Evolutionary conservation across 1,284 basidiomycete species (phyloP), one percentile per base, ranked within the genome.

Genomic region (Neotropicomus parvogracilis): DNA sequence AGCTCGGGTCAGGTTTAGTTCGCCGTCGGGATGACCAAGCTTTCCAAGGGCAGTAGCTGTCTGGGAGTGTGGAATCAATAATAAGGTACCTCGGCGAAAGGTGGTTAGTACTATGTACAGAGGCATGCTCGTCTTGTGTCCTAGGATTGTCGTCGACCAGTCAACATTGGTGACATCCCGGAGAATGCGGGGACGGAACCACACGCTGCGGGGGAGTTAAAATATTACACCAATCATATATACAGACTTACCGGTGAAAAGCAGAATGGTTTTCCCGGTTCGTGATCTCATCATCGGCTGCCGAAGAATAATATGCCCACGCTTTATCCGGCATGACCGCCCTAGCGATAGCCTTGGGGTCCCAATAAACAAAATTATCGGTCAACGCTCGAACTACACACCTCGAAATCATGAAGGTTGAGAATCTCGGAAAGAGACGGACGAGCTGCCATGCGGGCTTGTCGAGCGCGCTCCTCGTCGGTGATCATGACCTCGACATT

Each of bases 1-100:
- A 0, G 91, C 92, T 51, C 84, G 75, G 0, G 94, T 97, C 37
- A 97, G 66, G 60, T 85, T 87, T 11, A 95, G 74, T 69, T 97
- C 94, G 16, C 94, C 94, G 49, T 95, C 90, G 1, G 92, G 91
- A 62, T 97, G 94, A 6, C 91, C 95, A 2, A 98, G 83, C 71
- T 95, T 97, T 27, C 94, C 94, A 1, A 88, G 71, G 2, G 88
- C 88, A 11, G 88, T 90, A 20, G 85, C 86, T 33, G 80, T 80
- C 83, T 86, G 33, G 2, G 13, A 10, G 17, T 40, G 17, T 40
- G 5, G 40, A 17, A 34, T 66, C 10, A 64, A 29, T 28, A 11
- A 40, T 7, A 37, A 17, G 9, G 31, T 26, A 8, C 10, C 10
- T 31, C 12, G 14, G 20, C 32, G 13, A 9, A 34, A 43, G n/a